Percentiles rank a stretch among this genome's conserved stretches.
phyloP scores from a whole-genome alignment of 2,329 filamentous ascomycete genomes.

The Trichoderma brevicompactum region DNA sequence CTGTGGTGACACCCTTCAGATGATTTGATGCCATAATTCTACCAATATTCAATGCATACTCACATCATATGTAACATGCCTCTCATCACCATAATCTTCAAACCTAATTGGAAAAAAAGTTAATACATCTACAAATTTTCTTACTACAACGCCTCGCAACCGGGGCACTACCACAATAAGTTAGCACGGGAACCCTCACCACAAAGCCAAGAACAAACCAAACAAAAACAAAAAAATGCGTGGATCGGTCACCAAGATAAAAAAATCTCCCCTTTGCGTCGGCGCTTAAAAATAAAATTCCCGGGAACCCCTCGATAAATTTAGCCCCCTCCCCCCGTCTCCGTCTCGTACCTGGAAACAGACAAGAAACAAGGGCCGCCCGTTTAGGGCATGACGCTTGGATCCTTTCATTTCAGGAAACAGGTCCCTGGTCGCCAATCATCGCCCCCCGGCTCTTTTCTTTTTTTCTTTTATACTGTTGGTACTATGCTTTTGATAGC shows the following conservation, averaged over 20 bases:
- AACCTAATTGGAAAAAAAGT: no score
- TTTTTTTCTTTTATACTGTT: no score
- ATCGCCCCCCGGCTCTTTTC: slow-evolving; percentile 10
- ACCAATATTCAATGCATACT: not conserved
- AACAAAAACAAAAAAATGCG: not conserved
- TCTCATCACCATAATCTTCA: not conserved
- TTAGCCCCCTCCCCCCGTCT: not conserved
- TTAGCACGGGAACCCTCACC: not conserved
- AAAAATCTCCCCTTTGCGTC: not conserved
- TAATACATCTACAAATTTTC: no score
- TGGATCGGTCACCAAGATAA: not conserved
- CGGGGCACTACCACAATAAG: not conserved
- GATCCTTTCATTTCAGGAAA: slow-evolving; percentile 21
- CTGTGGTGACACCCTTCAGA: not conserved
- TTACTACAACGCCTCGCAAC: not conserved
- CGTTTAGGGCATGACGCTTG: slow-evolving; percentile 13
- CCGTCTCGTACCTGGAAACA: slow-evolving; percentile 4
- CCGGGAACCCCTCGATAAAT: slow-evolving; percentile 7
- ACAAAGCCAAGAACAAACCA: not conserved
- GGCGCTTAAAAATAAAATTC: slow-evolving; percentile 12
- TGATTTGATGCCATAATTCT: not conserved
- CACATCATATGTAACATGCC: not conserved
- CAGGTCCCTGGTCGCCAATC: slow-evolving; percentile 1
- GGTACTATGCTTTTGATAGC: no score
- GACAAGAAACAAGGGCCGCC: slow-evolving; percentile 18